Base-by-base conservation (phyloP, 768 basidiomycete species). In the Suillus luteus region DNA sequence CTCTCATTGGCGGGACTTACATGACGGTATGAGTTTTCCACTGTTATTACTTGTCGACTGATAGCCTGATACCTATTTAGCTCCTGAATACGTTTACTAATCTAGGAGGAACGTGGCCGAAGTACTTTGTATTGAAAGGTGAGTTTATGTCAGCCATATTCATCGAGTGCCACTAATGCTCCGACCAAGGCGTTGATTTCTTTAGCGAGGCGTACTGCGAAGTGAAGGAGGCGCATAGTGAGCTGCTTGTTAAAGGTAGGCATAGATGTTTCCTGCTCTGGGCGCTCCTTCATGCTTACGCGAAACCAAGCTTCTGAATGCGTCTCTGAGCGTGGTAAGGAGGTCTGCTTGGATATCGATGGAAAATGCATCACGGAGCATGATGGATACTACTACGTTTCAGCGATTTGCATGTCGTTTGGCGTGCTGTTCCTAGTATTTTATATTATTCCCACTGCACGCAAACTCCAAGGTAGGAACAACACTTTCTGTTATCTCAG, bases 41-140 rank as follows among this genome's bases (percentile, higher is more conserved):
- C 22, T n/a, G 60, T 66, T 17, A 17, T 27, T n/a, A 41, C 48
- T 57, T 51, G 14, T 61, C 38, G 19, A 38, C 37, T 54, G 33
- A 66, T 35, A 55, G 24, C n/a, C 55, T 68, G 55, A 69, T 61
- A 61, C 49, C 19, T 24, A 55, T 51, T 17, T 69, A 98, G 94
- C 80, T 99, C 14, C 78, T 99, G 49, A 98, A 98, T 75, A 99
- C 97, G 17, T 94, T 97, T 69, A 86, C 90, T 19, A 99, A 99
- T 74, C 85, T 99, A 68, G 97, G 97, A 49, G 97, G 97, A 24
- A 99, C 97, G 4, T 99, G 97, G 96, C 97, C 97, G 8, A 89
- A 91, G 69, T 97, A 88, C 79, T 96, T 98, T 70, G 89, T 99
- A 46, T 82, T 99, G n/a, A 94, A 95, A 80, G 95, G 92, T 84